phyloP scores from a whole-genome alignment of 2,329 filamentous ascomycete species.

The Neobulgaria alba region DNA sequence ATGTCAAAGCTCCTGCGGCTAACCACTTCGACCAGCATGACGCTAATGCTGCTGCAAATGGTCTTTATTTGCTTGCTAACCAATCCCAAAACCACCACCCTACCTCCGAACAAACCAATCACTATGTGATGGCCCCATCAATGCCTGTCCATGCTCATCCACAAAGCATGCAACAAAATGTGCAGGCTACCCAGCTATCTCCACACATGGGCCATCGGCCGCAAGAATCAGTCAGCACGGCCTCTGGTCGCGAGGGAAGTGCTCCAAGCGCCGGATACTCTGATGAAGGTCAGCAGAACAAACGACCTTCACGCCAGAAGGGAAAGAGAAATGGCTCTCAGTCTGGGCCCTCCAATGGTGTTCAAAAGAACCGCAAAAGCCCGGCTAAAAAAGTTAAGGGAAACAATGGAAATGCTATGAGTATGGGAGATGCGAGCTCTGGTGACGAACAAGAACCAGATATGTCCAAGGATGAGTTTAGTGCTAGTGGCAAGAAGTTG shows the following conservation, averaged over 20 bases:
- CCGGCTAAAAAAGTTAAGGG: slow-evolving; percentile 58
- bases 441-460: slow-evolving; percentile 35
- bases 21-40: slow-evolving; percentile 82
- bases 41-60: slow-evolving; percentile 87
- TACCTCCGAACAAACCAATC: slow-evolving; percentile 10
- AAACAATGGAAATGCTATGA: slow-evolving; percentile 35
- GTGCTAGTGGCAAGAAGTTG: slow-evolving; percentile 71
- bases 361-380: slow-evolving; percentile 72
- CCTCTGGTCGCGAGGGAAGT: slow-evolving; percentile 46
- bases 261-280: slow-evolving; percentile 49
- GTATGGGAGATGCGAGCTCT: slow-evolving; percentile 28
- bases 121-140: slow-evolving; percentile 21
- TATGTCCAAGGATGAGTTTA: slow-evolving; percentile 48
- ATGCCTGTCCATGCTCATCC: slow-evolving; percentile 27
- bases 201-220: slow-evolving; percentile 44
- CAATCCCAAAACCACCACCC: no score
- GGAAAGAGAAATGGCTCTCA: no score
- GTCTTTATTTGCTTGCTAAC: slow-evolving; percentile 77
- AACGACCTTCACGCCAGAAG: slow-evolving; percentile 59
- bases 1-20: slow-evolving; percentile 37
- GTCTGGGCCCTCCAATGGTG: no score
- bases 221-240: slow-evolving; percentile 33
- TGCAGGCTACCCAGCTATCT: slow-evolving; percentile 26
- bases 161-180: background rate
- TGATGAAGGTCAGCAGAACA: slow-evolving; percentile 58